These are phyloP conservation scores for Suillus lakei DNA, from an alignment of 768 basidiomycete genomes.

Conservation along the genomic window DNA sequence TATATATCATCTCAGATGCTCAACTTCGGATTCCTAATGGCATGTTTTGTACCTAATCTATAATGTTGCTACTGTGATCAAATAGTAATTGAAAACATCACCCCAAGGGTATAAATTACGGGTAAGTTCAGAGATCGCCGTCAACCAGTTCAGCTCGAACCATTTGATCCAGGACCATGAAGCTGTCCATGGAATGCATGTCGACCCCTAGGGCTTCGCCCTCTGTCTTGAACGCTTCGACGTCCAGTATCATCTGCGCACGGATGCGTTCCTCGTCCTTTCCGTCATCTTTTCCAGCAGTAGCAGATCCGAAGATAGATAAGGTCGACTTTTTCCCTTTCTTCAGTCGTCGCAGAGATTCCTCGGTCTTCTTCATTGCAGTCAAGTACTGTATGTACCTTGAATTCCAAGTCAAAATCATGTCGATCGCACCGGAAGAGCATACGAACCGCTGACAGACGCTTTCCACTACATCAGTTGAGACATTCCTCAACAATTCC, in stretches of 20 bases:
- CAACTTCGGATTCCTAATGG: constrained; percentile 26
- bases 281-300: constrained; percentile 58
- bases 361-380: constrained; percentile 91
- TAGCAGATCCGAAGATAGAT: constrained; percentile 73
- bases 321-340: constrained; percentile 83
- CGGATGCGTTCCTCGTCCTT: constrained; percentile 90
- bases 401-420: background rate
- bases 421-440: background rate
- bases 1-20: constrained; percentile 59
- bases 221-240: constrained; percentile 82
- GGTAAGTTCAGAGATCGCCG: constrained; percentile 20
- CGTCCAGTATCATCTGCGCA: constrained; percentile 82
- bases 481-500: constrained; percentile 52
- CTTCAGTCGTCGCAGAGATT: constrained; percentile 83
- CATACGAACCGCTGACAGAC: constrained; percentile 64
- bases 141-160: constrained; percentile 51
- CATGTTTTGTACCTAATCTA: background rate
- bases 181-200: constrained; percentile 55
- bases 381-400: constrained; percentile 84
- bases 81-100: background rate
- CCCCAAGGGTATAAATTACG: background rate
- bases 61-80: background rate
- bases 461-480: constrained; percentile 69
- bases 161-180: constrained; percentile 60
- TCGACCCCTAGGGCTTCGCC: constrained; percentile 71